Evolutionary conservation across 2,329 filamentous ascomycete genomes (phyloP).

Genomic region (Plenodomus lindquistii): DNA sequence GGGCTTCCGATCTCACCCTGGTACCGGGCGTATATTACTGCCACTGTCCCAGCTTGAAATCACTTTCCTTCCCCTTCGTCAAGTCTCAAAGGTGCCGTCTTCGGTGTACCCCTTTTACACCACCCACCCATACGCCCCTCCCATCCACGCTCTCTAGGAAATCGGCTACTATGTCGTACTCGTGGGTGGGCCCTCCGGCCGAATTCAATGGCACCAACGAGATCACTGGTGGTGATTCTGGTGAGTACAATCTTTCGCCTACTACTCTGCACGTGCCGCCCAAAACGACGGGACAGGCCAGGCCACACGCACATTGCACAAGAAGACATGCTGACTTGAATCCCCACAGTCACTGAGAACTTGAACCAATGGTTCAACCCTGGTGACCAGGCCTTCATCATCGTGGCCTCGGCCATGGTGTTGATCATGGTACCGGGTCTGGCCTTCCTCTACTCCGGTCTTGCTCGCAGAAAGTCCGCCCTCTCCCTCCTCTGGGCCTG

Average conservation of each 20-base stretch:
- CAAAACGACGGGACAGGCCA: too few relatives aligned
- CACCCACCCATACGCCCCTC: neutral
- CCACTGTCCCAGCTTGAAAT: constrained; percentile 23
- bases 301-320: neutral
- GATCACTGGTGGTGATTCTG: constrained; percentile 73
- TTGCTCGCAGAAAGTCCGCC: constrained; percentile 96
- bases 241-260: constrained; percentile 57
- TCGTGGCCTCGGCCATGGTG: constrained; percentile 88
- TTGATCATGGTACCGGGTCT: constrained; percentile 96
- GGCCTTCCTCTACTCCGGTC: constrained; percentile 94
- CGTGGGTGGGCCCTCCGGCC: constrained; percentile 51
- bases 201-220: constrained; percentile 59
- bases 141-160: constrained; percentile 12
- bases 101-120: constrained; percentile 1
- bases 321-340: constrained; percentile 9
- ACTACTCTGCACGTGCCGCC: constrained; percentile 26
- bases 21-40: constrained; percentile 36
- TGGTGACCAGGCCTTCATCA: constrained; percentile 92
- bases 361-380: constrained; percentile 94
- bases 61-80: constrained; percentile 3
- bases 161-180: constrained; percentile 52
- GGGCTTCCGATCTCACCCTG: constrained; percentile 37
- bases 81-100: neutral
- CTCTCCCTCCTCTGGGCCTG: constrained; percentile 96
- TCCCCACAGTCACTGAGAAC: constrained; percentile 72